Percentiles rank a stretch among this genome's conserved stretches.
Evolutionary conservation across 2,329 filamentous ascomycete genomes (phyloP).

Genomic region (Thelonectria olida): DNA sequence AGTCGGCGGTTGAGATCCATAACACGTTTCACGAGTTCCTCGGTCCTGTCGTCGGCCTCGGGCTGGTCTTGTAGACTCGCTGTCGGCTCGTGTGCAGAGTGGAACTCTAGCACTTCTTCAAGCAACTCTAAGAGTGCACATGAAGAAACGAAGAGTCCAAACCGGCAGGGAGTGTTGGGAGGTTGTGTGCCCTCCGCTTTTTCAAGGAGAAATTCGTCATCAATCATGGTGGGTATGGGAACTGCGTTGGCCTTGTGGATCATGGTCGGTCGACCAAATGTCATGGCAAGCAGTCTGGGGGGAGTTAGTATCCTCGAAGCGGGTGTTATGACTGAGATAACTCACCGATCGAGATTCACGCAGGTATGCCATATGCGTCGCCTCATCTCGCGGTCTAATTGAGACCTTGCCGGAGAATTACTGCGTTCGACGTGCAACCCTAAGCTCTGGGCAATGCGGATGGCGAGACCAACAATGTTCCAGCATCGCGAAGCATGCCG

Average conservation of each 20-base stretch:
- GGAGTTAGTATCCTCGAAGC: neutral
- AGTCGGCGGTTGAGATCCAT: constrained; percentile 5
- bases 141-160: constrained; percentile 8
- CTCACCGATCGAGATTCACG: constrained; percentile 18
- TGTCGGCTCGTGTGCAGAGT: neutral
- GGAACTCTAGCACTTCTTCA: constrained; percentile 13
- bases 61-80: neutral
- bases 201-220: constrained; percentile 14
- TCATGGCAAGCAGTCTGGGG: constrained; percentile 11
- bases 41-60: neutral
- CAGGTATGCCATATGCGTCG: constrained; percentile 21
- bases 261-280: constrained; percentile 24
- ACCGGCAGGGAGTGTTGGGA: neutral
- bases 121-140: constrained; percentile 4
- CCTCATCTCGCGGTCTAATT: constrained; percentile 19
- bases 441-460: constrained; percentile 14
- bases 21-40: neutral
- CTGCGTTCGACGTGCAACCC: constrained; percentile 7
- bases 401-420: neutral
- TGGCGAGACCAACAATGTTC: constrained; percentile 17
- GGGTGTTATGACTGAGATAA: neutral
- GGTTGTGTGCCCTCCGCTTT: constrained; percentile 11
- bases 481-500: constrained; percentile 15
- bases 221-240: constrained; percentile 12
- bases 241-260: constrained; percentile 3